phyloP scores from a whole-genome alignment of 2,329 filamentous ascomycete genomes.

The Hymenoscyphus linearis region DNA sequence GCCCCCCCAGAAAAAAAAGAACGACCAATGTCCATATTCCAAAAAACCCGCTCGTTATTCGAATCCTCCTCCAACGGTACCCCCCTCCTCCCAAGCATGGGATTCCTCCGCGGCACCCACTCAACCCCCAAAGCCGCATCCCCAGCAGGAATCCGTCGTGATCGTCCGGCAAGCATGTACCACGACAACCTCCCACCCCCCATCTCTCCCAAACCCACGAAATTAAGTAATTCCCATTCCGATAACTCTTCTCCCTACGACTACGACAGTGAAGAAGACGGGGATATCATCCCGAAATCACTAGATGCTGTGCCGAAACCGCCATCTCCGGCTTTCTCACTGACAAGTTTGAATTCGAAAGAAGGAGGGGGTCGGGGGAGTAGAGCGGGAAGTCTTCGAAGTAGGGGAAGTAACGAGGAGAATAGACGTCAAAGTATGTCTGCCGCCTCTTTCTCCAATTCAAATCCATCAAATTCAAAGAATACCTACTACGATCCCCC shows the following conservation, averaged over 20 bases:
- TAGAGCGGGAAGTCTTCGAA: background rate
- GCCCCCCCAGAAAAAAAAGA: too few relatives aligned
- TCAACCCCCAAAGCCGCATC: background rate
- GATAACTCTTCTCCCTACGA: background rate
- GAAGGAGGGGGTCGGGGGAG: background rate
- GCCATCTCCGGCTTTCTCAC: background rate
- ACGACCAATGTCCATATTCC: constrained; percentile 18
- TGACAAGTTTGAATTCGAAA: too few relatives aligned
- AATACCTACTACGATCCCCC: background rate
- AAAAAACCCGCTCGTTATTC: constrained; percentile 27
- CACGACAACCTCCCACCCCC: background rate
- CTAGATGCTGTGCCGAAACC: background rate
- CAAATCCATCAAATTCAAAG: too few relatives aligned
- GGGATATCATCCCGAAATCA: background rate
- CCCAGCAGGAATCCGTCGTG: background rate
- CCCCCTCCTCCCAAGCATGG: constrained; percentile 3
- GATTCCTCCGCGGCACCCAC: constrained; percentile 3
- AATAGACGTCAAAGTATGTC: background rate
- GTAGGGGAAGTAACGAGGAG: background rate
- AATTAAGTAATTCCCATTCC: too few relatives aligned
- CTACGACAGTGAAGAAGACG: background rate
- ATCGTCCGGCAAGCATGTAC: background rate
- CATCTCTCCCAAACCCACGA: background rate
- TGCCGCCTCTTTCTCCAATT: too few relatives aligned
- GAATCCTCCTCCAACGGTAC: constrained; percentile 15